A percentile compares a stretch with the other conserved stretches of the same genome.
Conservation (phyloP, 2,329 filamentous ascomycete species). For the Blumeria hordei region DNA sequence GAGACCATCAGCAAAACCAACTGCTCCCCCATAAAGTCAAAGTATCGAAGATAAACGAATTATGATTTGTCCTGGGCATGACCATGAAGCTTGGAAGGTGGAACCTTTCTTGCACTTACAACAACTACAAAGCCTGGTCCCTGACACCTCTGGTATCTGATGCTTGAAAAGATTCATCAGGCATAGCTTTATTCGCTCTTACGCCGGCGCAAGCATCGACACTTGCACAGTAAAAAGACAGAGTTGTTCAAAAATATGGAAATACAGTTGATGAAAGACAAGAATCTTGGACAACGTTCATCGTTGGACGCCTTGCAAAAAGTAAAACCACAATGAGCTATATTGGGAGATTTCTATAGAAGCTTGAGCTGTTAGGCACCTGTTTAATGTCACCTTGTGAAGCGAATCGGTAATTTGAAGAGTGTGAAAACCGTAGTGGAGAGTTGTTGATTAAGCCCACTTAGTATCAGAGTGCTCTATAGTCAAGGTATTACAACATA, state of each 20-base stretch:
- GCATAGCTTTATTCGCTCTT: neutral
- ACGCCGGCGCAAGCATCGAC: neutral
- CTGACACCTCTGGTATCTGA: neutral
- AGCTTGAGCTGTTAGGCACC: no score
- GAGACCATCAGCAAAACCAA: no score
- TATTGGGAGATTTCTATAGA: no score
- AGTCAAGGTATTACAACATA: no score
- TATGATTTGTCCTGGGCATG: no score
- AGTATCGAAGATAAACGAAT: no score
- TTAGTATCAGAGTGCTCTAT: neutral
- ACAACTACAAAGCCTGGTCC: neutral
- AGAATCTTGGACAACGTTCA: neutral
- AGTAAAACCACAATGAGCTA: neutral
- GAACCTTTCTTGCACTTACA: no score
- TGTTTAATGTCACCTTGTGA: no score
- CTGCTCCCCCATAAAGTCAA: no score
- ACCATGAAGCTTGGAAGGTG: no score
- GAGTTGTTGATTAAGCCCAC: neutral
- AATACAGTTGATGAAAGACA: neutral
- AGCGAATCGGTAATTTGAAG: no score
- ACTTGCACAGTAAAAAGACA: neutral
- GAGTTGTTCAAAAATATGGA: neutral
- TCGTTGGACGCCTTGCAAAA: neutral
- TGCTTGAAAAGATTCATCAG: neutral
- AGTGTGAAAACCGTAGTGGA: no score